Percentiles rank a stretch among this genome's conserved stretches.
Evolutionary conservation across 2,329 filamentous ascomycete genomes (phyloP).

Genomic region (Xylariaceae sp.): DNA sequence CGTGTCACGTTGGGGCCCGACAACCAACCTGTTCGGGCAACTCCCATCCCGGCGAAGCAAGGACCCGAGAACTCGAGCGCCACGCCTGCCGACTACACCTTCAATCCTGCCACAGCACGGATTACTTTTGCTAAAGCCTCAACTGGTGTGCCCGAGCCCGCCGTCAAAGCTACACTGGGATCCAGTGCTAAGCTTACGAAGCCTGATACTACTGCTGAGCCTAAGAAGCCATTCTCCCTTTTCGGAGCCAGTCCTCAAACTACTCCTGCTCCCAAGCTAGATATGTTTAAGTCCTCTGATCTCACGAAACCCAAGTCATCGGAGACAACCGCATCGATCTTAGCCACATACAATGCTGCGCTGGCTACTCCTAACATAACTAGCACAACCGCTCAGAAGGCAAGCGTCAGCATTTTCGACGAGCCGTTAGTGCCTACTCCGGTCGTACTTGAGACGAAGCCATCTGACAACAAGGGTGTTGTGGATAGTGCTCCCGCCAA

Average conservation of each 20-base stretch:
- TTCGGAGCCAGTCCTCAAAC: constrained; percentile 19
- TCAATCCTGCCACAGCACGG: constrained; percentile 30
- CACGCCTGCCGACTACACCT: constrained; percentile 31
- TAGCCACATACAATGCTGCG: constrained; percentile 20
- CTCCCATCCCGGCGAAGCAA: constrained; percentile 19
- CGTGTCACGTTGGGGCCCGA: constrained; percentile 32
- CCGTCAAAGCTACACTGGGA: constrained; percentile 2
- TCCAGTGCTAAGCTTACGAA: constrained; percentile 30
- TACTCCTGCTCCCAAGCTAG: constrained; percentile 8
- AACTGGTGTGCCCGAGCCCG: constrained; percentile 8
- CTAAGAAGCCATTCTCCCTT: constrained; percentile 25
- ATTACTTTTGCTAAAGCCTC: constrained; percentile 27
- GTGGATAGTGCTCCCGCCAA: background rate
- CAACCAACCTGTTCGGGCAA: constrained; percentile 31
- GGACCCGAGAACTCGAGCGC: constrained; percentile 14
- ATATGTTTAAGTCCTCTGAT: constrained; percentile 22
- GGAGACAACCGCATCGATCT: constrained; percentile 22
- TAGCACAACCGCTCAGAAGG: constrained; percentile 12
- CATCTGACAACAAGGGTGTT: constrained; percentile 7
- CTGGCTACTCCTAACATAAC: constrained; percentile 10
- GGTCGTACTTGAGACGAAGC: constrained; percentile 1
- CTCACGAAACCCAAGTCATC: constrained; percentile 21
- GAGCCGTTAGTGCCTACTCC: constrained; percentile 1
- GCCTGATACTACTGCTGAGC: constrained; percentile 21
- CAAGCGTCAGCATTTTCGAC: constrained; percentile 15